Base-by-base conservation (phyloP, 1,284 basidiomycete species). In the Cutaneotrichosporon sp. region DNA sequence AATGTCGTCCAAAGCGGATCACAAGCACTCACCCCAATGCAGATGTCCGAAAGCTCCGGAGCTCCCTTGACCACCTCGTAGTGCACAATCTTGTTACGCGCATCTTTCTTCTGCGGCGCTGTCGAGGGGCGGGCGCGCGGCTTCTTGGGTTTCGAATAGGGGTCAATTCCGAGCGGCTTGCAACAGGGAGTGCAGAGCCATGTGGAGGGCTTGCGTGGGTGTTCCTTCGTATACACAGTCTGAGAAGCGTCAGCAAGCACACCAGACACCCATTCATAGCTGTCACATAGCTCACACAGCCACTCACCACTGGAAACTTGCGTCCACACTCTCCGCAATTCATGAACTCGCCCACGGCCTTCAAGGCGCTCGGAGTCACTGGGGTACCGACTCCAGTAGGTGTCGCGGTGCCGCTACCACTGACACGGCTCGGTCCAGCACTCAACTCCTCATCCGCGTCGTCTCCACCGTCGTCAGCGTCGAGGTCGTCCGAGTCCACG, bases 231-330 rank as follows among this genome's bases (percentile, higher is more conserved):
- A 63, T 92, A 92, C 59, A 82, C 84, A 0, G 90, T 92, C 89
- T 92, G 58, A n/a, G n/a, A n/a, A n/a, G 38, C 11, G 29, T 48
- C 12, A 57, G 52, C 44, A n/a, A 20, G 7, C 16, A 10, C 17
- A 37, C n/a, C 35, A 17, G 35, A 37, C 7, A 17, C 33, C 11
- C 33, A 12, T 12, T 38, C 37, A 22, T n/a, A 20, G 17, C 14
- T 20, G 20, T 16, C 20, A 7, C 6, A 20, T 26, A 26, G 10
- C 20, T 4, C 33, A 10, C 29, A 35, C 5, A 22, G 3, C 6
- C 11, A 78, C 88, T 56, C 76, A 96, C 89, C 62, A 94, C 87
- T 17, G 90, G 92, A 70, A 97, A 97, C 62, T 85, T 82, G 54
- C 86, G 85, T 48, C 80, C 79, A 72, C 94, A 98, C 56, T 82